Evolutionary conservation across 495 filamentous ascomycete genomes (phyloP).

Genomic region (Cetradonia linearis): DNA sequence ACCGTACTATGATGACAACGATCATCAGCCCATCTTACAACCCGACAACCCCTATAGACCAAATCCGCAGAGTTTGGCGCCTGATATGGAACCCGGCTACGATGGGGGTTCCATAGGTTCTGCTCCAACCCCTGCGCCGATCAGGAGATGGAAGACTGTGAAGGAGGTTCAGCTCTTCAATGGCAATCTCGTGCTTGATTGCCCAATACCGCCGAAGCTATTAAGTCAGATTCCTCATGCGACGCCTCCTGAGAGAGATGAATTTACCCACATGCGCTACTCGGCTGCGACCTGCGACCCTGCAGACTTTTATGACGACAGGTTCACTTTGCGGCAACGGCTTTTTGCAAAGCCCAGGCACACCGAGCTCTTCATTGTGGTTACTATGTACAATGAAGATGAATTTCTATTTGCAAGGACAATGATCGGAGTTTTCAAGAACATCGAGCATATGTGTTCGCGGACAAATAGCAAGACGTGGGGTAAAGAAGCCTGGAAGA

Average conservation of each 20-base stretch:
- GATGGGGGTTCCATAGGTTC: conserved; percentile 32
- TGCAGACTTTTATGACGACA: conserved; percentile 69
- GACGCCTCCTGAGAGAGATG: conserved; percentile 70
- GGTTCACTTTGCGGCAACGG: conserved; percentile 88
- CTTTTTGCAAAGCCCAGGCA: conserved; percentile 88
- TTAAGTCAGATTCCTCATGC: conserved; percentile 78
- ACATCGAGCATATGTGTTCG: conserved; percentile 94
- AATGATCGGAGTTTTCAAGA: conserved; percentile 96
- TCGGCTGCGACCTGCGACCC: conserved; percentile 96
- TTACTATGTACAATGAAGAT: conserved; percentile 99
- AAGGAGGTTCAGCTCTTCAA: conserved; percentile 96
- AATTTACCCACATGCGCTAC: conserved; percentile 99
- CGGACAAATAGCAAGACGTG: conserved; percentile 87
- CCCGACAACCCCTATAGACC: conserved; percentile 47
- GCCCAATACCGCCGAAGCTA: conserved; percentile 83
- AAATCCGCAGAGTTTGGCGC: conserved; percentile 41
- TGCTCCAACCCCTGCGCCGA: conserved; percentile 52
- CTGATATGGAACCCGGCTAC: conserved; percentile 30
- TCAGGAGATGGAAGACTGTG: conserved; percentile 94
- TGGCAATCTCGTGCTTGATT: conserved; percentile 95
- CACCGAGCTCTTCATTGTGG: conserved; percentile 93
- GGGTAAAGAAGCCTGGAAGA: conserved; percentile 99
- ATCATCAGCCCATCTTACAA: conserved; percentile 52
- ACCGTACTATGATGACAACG: conserved; percentile 46
- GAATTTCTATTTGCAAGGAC: conserved; percentile 94